Base-by-base conservation (phyloP, 2,329 filamentous ascomycete species). In the Paecilomyces formosus region DNA sequence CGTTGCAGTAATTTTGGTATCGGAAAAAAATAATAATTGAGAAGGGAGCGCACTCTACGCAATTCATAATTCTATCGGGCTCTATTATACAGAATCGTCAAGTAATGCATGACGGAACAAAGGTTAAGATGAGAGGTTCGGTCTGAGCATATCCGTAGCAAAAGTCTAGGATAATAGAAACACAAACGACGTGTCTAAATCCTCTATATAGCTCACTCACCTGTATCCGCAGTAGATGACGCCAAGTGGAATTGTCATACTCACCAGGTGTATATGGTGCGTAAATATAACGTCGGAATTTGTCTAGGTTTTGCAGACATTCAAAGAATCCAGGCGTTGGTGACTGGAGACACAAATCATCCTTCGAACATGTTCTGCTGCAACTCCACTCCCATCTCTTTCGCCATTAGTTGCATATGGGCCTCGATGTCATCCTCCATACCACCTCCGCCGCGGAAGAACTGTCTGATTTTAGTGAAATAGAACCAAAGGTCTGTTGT, bases 381-480 rank as follows among this genome's bases (percentile, higher is more conserved):
- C 64, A 97, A 76, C 74, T 97, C 92, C 2, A 97, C 85, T 0
- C 94, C 94, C 76, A 94, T 92, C 65, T 95, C 92, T 71, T 89
- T 90, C 0, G 92, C 93, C 81, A 97, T 89, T 58, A 82, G 84
- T 74, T 84, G 87, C 92, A 97, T 95, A 65, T 88, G 84, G 69
- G 84, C 83, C 79, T 97, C 94, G 61, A 97, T 86, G 71, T 93
- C 91, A 70, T 97, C 93, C 72, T 97, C 94, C 89, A 97, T 94
- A 0, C 92, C 92, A 9, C 86, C 82, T 0, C 92, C 91, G 2
- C 86, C 74, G 0, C 90, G 89, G 12, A 97, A 70, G 71, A 84
- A 82, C 76, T 97, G 92, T 64, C 85, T 82, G 6, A 95, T 55
- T 76, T 89, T 90, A 66, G 86, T 88, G 65, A 88, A 88, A 72